Percentiles rank a stretch among this genome's conserved stretches.
phyloP scores from a whole-genome alignment of 176 grass and related monocot species.

The Carex myosuroides region DNA sequence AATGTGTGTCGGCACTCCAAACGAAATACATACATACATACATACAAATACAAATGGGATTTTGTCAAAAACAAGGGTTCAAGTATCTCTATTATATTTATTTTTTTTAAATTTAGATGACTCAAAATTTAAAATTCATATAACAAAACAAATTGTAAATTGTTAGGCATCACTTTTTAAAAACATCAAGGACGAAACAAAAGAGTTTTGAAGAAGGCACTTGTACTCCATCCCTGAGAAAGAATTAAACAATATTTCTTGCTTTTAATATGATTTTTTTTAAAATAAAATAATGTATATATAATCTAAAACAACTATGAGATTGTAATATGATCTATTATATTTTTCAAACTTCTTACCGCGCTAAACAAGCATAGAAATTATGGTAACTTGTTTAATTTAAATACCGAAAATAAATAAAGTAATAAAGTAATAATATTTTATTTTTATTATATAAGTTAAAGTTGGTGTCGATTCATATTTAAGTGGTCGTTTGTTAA shows the following conservation, averaged over 20 bases:
- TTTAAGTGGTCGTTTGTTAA: background rate
- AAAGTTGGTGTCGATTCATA: background rate
- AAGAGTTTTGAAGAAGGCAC: background rate
- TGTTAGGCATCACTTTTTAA: background rate
- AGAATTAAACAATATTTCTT: background rate
- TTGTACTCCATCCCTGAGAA: too few species aligned
- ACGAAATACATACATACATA: too few species aligned
- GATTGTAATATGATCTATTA: too few species aligned
- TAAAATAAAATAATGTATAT: background rate
- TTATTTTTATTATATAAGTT: background rate
- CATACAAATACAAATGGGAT: too few species aligned
- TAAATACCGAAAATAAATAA: background rate
- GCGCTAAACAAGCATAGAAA: too few species aligned
- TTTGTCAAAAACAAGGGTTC: background rate
- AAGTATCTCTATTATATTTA: background rate
- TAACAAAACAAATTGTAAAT: background rate
- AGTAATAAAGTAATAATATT: too few species aligned
- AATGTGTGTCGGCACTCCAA: too few species aligned
- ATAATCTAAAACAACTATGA: too few species aligned
- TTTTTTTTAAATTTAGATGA: background rate
- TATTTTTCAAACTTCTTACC: too few species aligned
- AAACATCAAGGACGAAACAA: background rate
- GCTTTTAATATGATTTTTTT: background rate
- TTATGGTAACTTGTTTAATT: background rate
- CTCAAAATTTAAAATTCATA: background rate